Conservation (phyloP, 306 rosid species). For the Quercus dentata region DNA sequence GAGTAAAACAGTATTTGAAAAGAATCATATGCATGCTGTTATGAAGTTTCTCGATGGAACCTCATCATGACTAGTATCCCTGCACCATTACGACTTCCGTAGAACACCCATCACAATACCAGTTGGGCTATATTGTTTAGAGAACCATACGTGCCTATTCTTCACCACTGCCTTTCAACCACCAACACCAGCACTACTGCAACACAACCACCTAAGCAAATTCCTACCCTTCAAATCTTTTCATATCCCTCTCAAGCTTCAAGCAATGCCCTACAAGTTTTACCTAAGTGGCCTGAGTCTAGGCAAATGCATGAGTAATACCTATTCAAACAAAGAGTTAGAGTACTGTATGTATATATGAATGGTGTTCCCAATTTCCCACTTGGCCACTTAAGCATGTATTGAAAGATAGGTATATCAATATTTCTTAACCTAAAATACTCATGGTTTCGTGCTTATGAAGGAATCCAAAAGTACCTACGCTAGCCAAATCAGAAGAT, state of each 20-base stretch:
- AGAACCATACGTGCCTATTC: too few relatives aligned
- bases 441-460: not conserved
- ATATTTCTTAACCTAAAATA: not conserved
- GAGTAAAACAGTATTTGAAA: too few relatives aligned
- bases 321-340: conserved; percentile 9
- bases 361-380: too few relatives aligned
- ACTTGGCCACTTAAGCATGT: too few relatives aligned
- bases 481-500: not conserved
- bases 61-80: too few relatives aligned
- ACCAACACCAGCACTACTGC: not conserved
- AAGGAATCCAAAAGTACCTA: not conserved
- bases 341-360: not conserved
- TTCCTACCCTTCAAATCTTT: not conserved
- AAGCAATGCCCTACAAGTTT: not conserved
- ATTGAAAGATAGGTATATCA: too few relatives aligned
- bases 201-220: not conserved
- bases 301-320: not conserved
- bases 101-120: too few relatives aligned
- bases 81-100: too few relatives aligned
- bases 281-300: not conserved
- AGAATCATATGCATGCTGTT: too few relatives aligned
- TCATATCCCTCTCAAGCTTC: not conserved
- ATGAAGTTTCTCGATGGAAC: too few relatives aligned
- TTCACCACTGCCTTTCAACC: not conserved
- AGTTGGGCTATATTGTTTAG: too few relatives aligned